Percentiles rank a stretch among this genome's conserved stretches.
Conservation (phyloP, 1,284 basidiomycete genomes). For the Cryptococcus maquisensis region DNA sequence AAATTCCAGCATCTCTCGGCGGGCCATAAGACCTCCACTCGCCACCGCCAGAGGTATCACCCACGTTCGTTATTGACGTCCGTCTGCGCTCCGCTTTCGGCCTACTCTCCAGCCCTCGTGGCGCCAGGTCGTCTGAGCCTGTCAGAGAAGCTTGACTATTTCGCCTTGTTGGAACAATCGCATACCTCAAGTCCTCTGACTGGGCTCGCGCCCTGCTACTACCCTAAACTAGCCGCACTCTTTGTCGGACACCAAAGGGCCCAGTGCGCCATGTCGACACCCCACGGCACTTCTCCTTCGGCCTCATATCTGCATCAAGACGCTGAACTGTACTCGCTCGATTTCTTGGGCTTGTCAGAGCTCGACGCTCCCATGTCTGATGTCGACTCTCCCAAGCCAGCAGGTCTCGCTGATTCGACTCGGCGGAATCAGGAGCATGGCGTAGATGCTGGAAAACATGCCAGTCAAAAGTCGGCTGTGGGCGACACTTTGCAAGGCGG, state of each 20-base stretch:
- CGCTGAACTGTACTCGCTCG: slow-evolving; percentile 9
- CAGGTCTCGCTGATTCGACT: not conserved
- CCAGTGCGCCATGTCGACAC: not conserved
- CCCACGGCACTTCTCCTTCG: not conserved
- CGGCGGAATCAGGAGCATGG: not conserved
- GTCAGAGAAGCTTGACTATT: not conserved
- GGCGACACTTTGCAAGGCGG: not conserved
- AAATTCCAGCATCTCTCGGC: not conserved
- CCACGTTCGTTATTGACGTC: not conserved
- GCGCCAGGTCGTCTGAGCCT: too few species aligned
- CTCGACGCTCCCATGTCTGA: slow-evolving; percentile 8
- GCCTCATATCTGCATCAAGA: slow-evolving; percentile 1
- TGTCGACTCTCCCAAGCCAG: slow-evolving; percentile 1
- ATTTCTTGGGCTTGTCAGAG: slow-evolving; percentile 11
- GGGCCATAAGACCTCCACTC: not conserved
- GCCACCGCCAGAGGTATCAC: not conserved
- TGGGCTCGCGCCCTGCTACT: not conserved
- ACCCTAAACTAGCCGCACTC: not conserved
- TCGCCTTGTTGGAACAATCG: not conserved
- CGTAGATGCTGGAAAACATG: not conserved
- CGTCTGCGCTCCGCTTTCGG: not conserved
- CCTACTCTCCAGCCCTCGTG: too few species aligned
- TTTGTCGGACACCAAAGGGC: not conserved
- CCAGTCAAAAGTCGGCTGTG: not conserved
- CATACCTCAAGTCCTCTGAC: not conserved